phyloP scores from a whole-genome alignment of 805 yeast genomes.

The Ogataea nitratoaversa region DNA sequence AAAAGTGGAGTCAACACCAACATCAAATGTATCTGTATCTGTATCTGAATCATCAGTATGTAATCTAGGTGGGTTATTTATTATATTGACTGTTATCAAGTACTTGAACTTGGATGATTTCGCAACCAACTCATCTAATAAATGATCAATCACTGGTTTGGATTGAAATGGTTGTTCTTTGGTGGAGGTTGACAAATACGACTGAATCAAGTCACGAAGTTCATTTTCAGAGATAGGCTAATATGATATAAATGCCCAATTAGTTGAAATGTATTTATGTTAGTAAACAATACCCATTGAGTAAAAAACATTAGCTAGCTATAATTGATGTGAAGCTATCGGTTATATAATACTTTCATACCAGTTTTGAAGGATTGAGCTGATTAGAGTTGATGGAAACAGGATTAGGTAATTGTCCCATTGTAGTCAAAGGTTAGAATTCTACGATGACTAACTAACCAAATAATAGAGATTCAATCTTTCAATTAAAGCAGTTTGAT shows the following conservation, averaged over 20 bases:
- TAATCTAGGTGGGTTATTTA: slow-evolving; percentile 17
- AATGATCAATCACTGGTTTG: slow-evolving; percentile 26
- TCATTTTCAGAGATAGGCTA: slow-evolving; percentile 21
- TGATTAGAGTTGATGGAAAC: slow-evolving; percentile 3
- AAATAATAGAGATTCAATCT: too few relatives aligned
- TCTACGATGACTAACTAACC: too few relatives aligned
- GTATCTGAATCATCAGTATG: too few relatives aligned
- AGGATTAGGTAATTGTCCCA: slow-evolving; percentile 1
- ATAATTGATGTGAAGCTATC: too few relatives aligned
- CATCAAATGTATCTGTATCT: too few relatives aligned
- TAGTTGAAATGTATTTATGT: too few relatives aligned
- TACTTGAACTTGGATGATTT: slow-evolving; percentile 56
- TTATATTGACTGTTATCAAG: slow-evolving; percentile 40
- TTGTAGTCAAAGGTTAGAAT: not conserved
- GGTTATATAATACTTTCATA: too few relatives aligned
- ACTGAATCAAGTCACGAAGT: slow-evolving; percentile 11
- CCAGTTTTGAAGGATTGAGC: slow-evolving; percentile 14
- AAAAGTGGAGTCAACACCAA: slow-evolving; percentile 32
- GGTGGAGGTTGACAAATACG: too few relatives aligned
- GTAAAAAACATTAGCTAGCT: too few relatives aligned
- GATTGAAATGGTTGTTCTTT: too few relatives aligned
- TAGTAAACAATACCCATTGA: too few relatives aligned
- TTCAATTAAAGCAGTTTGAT: too few relatives aligned
- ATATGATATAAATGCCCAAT: not conserved
- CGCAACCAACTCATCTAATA: slow-evolving; percentile 34